Evolutionary conservation across 1,139 yeast genomes (phyloP), one percentile per base, ranked within the genome.

Genomic region (Geotrichum histeridarum): DNA sequence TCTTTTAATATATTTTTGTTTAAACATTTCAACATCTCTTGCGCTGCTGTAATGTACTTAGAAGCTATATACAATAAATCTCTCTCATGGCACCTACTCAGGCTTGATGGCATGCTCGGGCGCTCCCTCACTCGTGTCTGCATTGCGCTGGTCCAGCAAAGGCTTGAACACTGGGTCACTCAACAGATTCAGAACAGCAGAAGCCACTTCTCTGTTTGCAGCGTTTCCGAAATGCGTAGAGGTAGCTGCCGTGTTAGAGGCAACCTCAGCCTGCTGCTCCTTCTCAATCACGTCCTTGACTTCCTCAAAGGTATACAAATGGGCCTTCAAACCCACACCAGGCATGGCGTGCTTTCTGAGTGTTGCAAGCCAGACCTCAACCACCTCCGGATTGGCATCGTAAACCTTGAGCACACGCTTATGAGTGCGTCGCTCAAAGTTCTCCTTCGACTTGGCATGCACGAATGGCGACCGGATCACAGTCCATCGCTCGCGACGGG

Each of bases 401-500:
- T 80, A 90, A 17, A 90, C 87, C 59, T 77, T 77, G 60, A 93
- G 75, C 60, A 80, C 72, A 59, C 95, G 81, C 65, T 85, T 82
- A 69, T 81, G 88, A 0, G 98, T 93, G 53, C 81, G 79, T 73
- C 98, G 83, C 73, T 88, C 88, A 73, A 88, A 93, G 75, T 93
- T 93, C 73, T 93, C 96, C 73, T 93, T 93, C 8, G 95, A 80
- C 69, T 91, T 91, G 53, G 98, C 95, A 67, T 88, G 95, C 36
- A 88, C 96, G 69, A 93, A 93, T 1, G 98, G 98, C 4, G 96
- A 84, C 68, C 86, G 81, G 64, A 86, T 89, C 54, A 93, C 96
- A 0, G 99, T 93, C 87, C 96, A 93, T 63, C 90, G 81, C 71
- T 91, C 94, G 48, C 87, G 81, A 67, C 83, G 84, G 22, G 82